A percentile compares a stretch with the other conserved stretches of the same genome.
These are phyloP conservation scores for Diplodia sapinea DNA, from an alignment of 2,329 filamentous ascomycete species.

Conservation along the genomic window DNA sequence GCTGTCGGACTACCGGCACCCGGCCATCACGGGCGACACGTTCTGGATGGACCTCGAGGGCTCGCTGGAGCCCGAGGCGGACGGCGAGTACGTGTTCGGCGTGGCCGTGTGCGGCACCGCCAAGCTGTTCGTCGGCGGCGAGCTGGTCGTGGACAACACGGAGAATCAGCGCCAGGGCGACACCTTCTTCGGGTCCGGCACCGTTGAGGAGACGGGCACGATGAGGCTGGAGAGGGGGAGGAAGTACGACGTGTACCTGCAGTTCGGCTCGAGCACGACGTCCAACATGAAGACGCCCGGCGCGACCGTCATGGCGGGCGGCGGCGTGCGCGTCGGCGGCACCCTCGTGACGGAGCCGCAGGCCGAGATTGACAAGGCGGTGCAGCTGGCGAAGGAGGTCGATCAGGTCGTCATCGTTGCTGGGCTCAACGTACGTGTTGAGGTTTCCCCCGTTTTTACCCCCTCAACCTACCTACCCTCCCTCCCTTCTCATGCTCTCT, in stretches of 20 bases:
- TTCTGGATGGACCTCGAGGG: conserved; percentile 35
- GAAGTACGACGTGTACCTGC: conserved; percentile 48
- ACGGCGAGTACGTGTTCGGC: conserved; percentile 34
- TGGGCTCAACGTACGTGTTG: conserved; percentile 66
- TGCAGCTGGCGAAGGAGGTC: conserved; percentile 49
- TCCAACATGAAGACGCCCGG: conserved; percentile 25
- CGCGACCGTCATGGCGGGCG: conserved; percentile 40
- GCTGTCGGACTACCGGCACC: conserved; percentile 33
- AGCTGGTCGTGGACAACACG: conserved; percentile 46
- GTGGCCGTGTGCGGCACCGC: conserved; percentile 36
- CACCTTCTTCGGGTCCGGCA: conserved; percentile 68
- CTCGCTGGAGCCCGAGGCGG: conserved; percentile 31
- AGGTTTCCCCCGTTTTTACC: too few species aligned
- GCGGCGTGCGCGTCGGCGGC: conserved; percentile 67
- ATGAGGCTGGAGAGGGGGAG: conserved; percentile 64
- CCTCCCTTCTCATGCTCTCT: too few species aligned
- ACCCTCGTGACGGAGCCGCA: conserved; percentile 61
- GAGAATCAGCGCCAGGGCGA: conserved; percentile 63
- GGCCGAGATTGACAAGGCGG: conserved; percentile 34
- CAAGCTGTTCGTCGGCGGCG: conserved; percentile 46
- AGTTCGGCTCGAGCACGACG: conserved; percentile 32
- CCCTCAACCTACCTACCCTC: too few species aligned
- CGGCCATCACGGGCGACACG: conserved; percentile 20
- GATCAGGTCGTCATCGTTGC: conserved; percentile 71
- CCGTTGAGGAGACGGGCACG: conserved; percentile 64